Evolutionary conservation across 306 rosid species (phyloP).

Genomic region (Quillaja saponaria): DNA sequence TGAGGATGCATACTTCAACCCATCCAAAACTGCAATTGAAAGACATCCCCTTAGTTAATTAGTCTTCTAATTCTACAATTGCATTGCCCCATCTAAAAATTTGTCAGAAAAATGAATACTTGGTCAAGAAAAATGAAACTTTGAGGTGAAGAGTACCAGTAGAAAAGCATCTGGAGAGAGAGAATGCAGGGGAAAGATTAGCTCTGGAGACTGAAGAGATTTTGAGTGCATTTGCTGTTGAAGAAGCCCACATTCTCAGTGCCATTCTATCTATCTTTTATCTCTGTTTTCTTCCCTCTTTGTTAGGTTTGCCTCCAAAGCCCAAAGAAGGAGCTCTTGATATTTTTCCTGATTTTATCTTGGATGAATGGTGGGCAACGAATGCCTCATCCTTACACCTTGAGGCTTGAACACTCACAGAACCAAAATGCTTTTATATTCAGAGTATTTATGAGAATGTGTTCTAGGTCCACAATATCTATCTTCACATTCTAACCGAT

Average conservation of each 20-base stretch:
- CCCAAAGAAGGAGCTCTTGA: slow-evolving; percentile 8
- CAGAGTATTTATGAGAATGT: no score
- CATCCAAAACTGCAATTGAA: slow-evolving; percentile 72
- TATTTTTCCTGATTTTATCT: slow-evolving; percentile 48
- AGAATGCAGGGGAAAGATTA: slow-evolving; percentile 57
- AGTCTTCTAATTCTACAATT: neutral
- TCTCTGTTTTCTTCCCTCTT: no score
- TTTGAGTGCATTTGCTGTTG: slow-evolving; percentile 86
- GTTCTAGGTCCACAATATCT: no score
- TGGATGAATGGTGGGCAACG: slow-evolving; percentile 62
- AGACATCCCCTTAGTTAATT: neutral
- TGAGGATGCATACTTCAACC: slow-evolving; percentile 86
- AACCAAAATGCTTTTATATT: no score
- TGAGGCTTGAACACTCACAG: no score
- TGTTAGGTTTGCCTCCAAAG: no score
- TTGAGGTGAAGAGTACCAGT: slow-evolving; percentile 44
- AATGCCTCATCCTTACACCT: slow-evolving; percentile 60
- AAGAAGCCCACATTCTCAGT: slow-evolving; percentile 94
- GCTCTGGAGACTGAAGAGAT: slow-evolving; percentile 62
- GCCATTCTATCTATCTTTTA: slow-evolving; percentile 57
- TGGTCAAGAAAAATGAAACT: neutral
- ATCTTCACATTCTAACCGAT: no score
- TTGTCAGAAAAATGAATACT: neutral
- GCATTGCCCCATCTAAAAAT: neutral
- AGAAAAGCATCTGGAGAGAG: slow-evolving; percentile 80